Base-by-base conservation (phyloP, 2,329 filamentous ascomycete genomes). In the Xenoacremonium recifei region DNA sequence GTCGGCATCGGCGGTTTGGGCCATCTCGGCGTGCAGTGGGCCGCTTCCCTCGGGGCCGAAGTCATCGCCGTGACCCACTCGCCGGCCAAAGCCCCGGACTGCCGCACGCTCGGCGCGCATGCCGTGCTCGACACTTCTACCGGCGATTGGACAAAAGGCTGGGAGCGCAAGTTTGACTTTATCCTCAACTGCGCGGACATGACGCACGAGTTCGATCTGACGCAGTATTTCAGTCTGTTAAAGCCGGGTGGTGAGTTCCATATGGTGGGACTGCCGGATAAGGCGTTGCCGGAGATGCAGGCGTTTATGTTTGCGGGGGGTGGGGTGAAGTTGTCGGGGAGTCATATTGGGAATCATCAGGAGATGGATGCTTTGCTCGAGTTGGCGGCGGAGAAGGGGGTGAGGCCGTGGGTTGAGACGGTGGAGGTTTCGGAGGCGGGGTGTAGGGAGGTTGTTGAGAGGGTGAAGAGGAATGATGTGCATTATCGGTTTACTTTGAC, bases 1-100 rank as follows among this genome's bases (percentile, higher is more conserved):
- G 70, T 89, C 11, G 86, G 87, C 6, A 71, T 91, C 11, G 87
- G 87, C 6, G 86, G 87, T 0, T 65, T 90, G 0, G 86, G 87
- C 0, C 86, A 92, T 60, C 80, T 90, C 49, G 87, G 79, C 1
- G 61, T 92, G 12, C 70, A 88, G 45, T 89, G 80, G 62, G 82
- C 86, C 1, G 81, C 77, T 52, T 87, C 87, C 1, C 67, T 92
- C 2, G 83, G 82, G 9, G 83, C 82, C 19, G 81, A 87, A 35
- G 75, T 76, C 6, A 80, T 83, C 17, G 82, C 79, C 7, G 77
- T 87, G 51, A 83, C 80, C 6, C 79, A 84, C 48, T 77, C 72
- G 0, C 68, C 69, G 1, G 54, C 62, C 58, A 87, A 87, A 68
- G 71, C 66, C 27, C 72, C 71, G 0, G 82, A 87, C 56, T 79